A percentile compares a stretch with the other conserved stretches of the same genome.
phyloP scores from a whole-genome alignment of 2,329 filamentous ascomycete genomes.

The Orbilia oligospora region DNA sequence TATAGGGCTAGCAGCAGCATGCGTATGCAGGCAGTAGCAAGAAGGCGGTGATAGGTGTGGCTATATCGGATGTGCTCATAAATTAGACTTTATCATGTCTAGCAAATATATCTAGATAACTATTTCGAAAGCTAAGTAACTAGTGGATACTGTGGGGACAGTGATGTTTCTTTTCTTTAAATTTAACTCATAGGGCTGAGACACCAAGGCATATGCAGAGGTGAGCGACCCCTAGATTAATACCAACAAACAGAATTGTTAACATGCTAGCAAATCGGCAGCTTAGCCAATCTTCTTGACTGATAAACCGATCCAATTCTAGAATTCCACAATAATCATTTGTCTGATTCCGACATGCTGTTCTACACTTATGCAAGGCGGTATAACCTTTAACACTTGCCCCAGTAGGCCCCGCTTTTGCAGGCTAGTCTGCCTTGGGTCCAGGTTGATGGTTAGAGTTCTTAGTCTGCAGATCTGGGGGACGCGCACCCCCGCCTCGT shows the following conservation, averaged over 20 bases:
- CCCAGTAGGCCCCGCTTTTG: not conserved
- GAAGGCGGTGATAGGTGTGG: not conserved
- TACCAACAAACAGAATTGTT: no score
- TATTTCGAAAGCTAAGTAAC: no score
- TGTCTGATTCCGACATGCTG: not conserved
- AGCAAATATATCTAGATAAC: not conserved
- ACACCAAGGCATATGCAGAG: not conserved
- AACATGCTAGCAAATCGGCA: not conserved
- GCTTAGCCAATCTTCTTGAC: not conserved
- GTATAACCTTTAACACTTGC: not conserved
- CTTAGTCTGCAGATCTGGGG: no score
- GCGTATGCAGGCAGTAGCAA: not conserved
- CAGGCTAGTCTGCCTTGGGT: conserved; percentile 8
- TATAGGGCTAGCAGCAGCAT: not conserved
- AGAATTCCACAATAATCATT: not conserved
- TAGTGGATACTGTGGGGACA: not conserved
- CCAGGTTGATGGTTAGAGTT: not conserved
- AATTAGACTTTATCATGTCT: not conserved
- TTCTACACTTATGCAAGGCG: conserved; percentile 6
- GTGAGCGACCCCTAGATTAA: no score
- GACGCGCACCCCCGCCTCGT: no score
- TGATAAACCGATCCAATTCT: not conserved
- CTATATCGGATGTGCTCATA: not conserved
- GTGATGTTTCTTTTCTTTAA: conserved; percentile 6
- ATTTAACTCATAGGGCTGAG: conserved; percentile 16